These are phyloP conservation scores for Guillardia theta DNA, from an alignment of 78 protist species.

Conservation along the genomic window DNA sequence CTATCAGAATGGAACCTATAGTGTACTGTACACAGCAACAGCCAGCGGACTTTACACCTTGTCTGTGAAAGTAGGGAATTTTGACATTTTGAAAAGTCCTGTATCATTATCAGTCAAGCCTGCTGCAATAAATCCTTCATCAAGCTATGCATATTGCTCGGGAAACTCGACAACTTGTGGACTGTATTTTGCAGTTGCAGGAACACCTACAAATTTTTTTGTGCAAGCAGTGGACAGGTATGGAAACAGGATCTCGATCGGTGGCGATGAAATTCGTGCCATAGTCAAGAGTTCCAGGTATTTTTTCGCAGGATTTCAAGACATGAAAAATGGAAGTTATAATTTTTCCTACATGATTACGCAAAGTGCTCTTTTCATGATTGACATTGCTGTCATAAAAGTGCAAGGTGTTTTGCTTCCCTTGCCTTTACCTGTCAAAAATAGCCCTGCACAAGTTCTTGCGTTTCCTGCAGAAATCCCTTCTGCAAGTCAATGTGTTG, in stretches of 20 bases:
- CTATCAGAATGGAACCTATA: not conserved
- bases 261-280: not conserved
- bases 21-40: not conserved
- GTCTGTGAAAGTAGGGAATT: not conserved
- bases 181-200: not conserved
- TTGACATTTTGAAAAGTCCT: not conserved
- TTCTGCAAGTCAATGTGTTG: not conserved
- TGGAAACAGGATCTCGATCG: not conserved
- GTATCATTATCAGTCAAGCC: not conserved
- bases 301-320: not conserved
- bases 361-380: not conserved
- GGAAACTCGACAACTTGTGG: not conserved
- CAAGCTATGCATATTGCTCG: not conserved
- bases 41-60: not conserved
- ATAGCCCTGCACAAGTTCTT: not conserved
- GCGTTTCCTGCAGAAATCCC: not conserved
- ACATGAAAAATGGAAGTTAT: not conserved
- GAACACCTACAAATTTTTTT: not conserved
- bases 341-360: not conserved
- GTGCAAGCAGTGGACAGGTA: not conserved
- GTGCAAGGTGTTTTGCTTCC: not conserved
- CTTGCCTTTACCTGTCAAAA: not conserved
- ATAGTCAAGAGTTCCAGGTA: not conserved
- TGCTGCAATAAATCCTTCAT: not conserved
- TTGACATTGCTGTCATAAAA: not conserved